Evolutionary conservation across 495 filamentous ascomycete species (phyloP).

Genomic region (Aspergillus panamensis): DNA sequence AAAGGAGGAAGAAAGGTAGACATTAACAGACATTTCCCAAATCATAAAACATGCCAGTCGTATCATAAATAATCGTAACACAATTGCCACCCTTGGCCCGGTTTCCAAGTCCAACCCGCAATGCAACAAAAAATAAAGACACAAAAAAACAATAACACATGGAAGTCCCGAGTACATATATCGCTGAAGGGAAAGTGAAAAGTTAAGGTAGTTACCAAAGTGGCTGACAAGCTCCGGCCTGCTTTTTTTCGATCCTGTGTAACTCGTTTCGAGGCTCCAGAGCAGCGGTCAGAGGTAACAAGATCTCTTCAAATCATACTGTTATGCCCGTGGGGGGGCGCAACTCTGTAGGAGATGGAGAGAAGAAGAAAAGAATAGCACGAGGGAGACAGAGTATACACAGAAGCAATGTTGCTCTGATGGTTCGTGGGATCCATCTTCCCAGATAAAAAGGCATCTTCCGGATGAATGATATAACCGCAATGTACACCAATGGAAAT

Average conservation of each 20-base stretch:
- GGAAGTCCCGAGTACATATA: conserved; percentile 13
- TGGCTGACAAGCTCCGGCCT: background rate
- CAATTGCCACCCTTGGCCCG: conserved; percentile 19
- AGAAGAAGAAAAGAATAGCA: conserved; percentile 9
- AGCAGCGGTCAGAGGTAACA: conserved; percentile 1
- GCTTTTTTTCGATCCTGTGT: background rate
- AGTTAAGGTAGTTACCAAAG: background rate
- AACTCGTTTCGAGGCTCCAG: conserved; percentile 4
- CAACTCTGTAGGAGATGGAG: background rate
- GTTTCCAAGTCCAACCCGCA: conserved; percentile 13
- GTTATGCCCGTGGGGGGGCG: background rate
- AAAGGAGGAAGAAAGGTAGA: conserved; percentile 17
- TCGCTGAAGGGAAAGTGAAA: conserved; percentile 10
- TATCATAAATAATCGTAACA: conserved; percentile 29
- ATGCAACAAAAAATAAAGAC: conserved; percentile 25
- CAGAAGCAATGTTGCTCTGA: conserved; percentile 16
- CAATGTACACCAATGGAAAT: conserved; percentile 21
- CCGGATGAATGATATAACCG: conserved; percentile 12
- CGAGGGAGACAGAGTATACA: conserved; percentile 19
- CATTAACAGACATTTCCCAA: conserved; percentile 25
- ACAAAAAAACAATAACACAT: conserved; percentile 10
- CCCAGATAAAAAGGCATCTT: conserved; percentile 3
- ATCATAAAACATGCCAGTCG: conserved; percentile 26
- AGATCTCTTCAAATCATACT: conserved; percentile 1
- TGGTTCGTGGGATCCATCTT: conserved; percentile 18